Conservation (phyloP, 2,329 filamentous ascomycete genomes). For the Botrytis porri region DNA sequence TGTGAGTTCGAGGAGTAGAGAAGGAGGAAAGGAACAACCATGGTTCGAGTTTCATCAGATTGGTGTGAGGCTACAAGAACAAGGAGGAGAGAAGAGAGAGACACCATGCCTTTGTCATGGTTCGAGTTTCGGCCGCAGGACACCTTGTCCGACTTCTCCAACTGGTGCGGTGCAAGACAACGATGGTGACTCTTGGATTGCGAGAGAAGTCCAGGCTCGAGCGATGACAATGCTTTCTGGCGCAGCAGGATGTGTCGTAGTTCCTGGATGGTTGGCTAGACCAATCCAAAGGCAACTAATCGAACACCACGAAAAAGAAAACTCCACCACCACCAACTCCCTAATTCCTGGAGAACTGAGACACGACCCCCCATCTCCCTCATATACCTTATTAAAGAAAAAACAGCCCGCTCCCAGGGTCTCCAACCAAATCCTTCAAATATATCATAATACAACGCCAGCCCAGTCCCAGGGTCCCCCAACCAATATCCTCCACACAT, state of each 20-base stretch:
- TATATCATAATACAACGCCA: neutral
- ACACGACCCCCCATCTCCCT: neutral
- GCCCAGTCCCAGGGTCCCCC: neutral
- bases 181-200: neutral
- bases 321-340: neutral
- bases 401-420: neutral
- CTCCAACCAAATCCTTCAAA: neutral
- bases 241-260: neutral
- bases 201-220: neutral
- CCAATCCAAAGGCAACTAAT: neutral
- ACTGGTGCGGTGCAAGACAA: neutral
- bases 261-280: neutral
- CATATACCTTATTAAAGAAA: neutral
- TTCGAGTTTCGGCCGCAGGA: neutral
- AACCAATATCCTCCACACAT: neutral
- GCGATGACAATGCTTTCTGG: neutral
- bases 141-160: neutral
- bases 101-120: conserved; percentile 19
- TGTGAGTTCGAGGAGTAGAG: neutral
- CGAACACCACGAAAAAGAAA: neutral
- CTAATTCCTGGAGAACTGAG: neutral
- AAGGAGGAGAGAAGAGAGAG: conserved; percentile 12
- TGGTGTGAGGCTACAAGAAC: neutral
- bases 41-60: neutral
- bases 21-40: neutral